These are phyloP conservation scores for Cajanus cajan DNA, from an alignment of 306 rosid species.

Conservation along the genomic window DNA sequence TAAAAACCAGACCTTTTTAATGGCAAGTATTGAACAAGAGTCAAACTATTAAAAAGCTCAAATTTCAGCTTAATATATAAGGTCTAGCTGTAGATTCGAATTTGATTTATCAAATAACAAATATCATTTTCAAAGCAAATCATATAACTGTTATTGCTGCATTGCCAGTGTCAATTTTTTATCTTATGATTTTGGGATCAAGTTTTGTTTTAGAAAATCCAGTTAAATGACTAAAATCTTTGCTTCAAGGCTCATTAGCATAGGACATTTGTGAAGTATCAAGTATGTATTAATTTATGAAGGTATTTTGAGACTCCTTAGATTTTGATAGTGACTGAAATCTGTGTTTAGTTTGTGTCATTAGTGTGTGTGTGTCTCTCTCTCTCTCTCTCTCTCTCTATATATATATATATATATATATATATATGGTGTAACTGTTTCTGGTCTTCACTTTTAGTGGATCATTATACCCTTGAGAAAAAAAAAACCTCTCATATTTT, in stretches of 20 bases:
- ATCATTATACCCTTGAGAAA: too few relatives aligned
- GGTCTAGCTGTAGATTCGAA: background rate
- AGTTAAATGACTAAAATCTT: slow-evolving; percentile 12
- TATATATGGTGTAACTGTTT: too few relatives aligned
- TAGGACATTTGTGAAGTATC: background rate
- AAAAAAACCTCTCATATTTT: too few relatives aligned
- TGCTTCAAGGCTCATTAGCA: background rate
- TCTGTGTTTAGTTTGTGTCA: background rate
- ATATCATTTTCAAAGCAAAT: background rate
- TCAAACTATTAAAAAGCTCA: background rate
- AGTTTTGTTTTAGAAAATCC: background rate
- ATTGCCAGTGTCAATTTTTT: background rate
- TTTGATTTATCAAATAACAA: background rate
- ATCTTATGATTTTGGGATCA: background rate
- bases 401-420: too few relatives aligned
- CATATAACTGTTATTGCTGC: slow-evolving; percentile 3
- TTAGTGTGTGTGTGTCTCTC: too few relatives aligned
- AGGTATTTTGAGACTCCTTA: background rate
- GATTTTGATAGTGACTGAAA: background rate
- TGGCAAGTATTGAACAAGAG: background rate
- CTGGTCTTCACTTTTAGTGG: too few relatives aligned
- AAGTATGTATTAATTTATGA: background rate
- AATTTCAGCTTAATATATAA: background rate
- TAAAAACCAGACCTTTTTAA: background rate
- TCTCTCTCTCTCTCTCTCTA: too few relatives aligned